These are phyloP conservation scores for Aspergillus ibericus DNA, from an alignment of 2,329 filamentous ascomycete genomes.

Conservation along the genomic window DNA sequence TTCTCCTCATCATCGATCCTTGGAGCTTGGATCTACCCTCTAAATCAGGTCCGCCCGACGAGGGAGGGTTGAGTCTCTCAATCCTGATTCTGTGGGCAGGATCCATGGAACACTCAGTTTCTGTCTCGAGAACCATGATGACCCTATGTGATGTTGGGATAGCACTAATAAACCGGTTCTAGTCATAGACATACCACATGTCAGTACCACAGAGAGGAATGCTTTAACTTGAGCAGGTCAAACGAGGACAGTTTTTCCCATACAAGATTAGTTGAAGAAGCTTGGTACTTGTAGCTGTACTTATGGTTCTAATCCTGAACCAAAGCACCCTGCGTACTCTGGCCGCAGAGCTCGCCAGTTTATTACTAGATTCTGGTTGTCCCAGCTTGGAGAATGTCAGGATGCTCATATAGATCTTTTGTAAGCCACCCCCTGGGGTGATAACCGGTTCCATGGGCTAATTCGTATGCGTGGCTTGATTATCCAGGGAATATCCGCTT, in stretches of 20 bases:
- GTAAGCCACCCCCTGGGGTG: slow-evolving; percentile 15
- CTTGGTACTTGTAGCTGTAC: no score
- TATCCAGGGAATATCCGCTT: no score
- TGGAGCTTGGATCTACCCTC: neutral
- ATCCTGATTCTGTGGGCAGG: neutral
- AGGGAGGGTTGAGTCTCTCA: neutral
- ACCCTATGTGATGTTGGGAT: neutral
- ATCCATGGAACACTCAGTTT: neutral
- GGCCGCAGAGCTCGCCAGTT: slow-evolving; percentile 9
- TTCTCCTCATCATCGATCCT: neutral
- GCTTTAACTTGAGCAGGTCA: no score
- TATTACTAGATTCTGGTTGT: slow-evolving; percentile 20
- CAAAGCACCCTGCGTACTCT: no score
- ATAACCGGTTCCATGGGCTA: slow-evolving; percentile 19
- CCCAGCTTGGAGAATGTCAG: slow-evolving; percentile 15
- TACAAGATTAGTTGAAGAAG: no score
- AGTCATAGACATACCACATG: no score
- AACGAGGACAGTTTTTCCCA: no score
- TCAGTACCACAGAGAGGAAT: no score
- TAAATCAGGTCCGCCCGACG: neutral
- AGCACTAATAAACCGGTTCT: no score
- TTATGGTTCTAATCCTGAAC: no score
- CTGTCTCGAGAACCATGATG: neutral
- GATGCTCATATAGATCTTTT: slow-evolving; percentile 17
- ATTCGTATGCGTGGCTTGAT: neutral